Evolutionary conservation across 1,284 basidiomycete species (phyloP).

Genomic region (Ceratobasidium sp.): DNA sequence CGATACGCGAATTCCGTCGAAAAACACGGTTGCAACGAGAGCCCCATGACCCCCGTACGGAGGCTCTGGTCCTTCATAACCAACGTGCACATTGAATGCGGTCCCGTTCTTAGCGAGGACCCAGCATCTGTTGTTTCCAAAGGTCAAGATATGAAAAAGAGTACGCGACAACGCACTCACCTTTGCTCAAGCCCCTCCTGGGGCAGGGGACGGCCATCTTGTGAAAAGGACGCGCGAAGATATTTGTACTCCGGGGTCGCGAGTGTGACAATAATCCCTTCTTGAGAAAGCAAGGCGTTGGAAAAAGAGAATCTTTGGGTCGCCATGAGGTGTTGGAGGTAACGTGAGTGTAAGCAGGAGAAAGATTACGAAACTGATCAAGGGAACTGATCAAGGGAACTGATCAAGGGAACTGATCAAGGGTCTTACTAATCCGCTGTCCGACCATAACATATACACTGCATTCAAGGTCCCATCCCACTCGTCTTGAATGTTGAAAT

Average conservation of each 20-base stretch:
- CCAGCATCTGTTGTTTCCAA: not conserved
- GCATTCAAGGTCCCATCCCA: too few species aligned
- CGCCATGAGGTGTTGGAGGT: too few species aligned
- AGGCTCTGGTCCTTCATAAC: not conserved
- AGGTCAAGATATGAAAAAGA: not conserved
- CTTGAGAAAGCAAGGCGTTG: too few species aligned
- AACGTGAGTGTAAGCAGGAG: too few species aligned
- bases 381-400: too few species aligned
- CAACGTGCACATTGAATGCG: conserved; percentile 3
- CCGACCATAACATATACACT: too few species aligned
- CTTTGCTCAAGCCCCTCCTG: not conserved
- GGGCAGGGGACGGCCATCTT: not conserved
- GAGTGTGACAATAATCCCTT: not conserved
- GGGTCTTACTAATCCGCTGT: too few species aligned
- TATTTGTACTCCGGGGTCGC: not conserved
- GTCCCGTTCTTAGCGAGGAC: not conserved
- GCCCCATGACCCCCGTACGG: not conserved
- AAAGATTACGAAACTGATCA: too few species aligned
- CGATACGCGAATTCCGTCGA: conserved; percentile 9
- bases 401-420: too few species aligned
- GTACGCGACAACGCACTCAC: not conserved
- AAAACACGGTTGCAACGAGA: not conserved
- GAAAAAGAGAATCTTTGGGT: too few species aligned
- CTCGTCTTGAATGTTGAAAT: too few species aligned
- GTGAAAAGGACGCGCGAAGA: not conserved